Conservation (phyloP, 108 stramenopile species). For the Cyclotella atomus region DNA sequence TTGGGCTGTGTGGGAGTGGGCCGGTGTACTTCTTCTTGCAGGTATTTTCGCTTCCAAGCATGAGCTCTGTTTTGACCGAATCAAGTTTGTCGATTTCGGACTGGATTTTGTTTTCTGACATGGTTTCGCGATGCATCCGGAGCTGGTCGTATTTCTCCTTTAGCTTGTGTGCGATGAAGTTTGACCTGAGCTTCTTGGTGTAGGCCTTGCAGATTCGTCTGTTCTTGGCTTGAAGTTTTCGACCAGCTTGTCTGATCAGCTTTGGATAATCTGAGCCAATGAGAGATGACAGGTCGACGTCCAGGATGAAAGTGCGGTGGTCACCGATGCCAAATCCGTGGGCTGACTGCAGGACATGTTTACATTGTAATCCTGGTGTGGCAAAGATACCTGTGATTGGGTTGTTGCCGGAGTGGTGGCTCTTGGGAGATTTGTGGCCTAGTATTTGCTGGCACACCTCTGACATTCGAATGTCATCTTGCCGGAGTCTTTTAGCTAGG, state of each 20-base stretch:
- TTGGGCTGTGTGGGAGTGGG: not conserved
- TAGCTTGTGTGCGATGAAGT: not conserved
- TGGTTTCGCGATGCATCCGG: not conserved
- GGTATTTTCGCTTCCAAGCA: not conserved
- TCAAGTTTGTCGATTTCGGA: not conserved
- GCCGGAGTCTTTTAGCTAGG: not conserved
- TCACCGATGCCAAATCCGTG: not conserved
- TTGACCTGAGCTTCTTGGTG: not conserved
- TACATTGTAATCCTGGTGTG: not conserved
- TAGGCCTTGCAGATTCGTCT: not conserved
- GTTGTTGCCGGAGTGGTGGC: not conserved
- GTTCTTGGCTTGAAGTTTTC: not conserved
- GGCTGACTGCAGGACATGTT: not conserved
- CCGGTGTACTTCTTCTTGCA: slow-evolving; percentile 1
- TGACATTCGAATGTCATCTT: not conserved
- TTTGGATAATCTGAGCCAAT: not conserved
- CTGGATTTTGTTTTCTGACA: not conserved
- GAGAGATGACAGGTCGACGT: not conserved
- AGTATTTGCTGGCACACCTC: not conserved
- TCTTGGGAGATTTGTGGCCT: not conserved
- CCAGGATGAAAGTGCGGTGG: not conserved
- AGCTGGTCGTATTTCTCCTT: not conserved
- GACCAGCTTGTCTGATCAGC: not conserved
- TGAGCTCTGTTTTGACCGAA: not conserved
- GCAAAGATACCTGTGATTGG: slow-evolving; percentile 2